Conservation (phyloP, 2,329 filamentous ascomycete species). For the Xylaria multiplex region DNA sequence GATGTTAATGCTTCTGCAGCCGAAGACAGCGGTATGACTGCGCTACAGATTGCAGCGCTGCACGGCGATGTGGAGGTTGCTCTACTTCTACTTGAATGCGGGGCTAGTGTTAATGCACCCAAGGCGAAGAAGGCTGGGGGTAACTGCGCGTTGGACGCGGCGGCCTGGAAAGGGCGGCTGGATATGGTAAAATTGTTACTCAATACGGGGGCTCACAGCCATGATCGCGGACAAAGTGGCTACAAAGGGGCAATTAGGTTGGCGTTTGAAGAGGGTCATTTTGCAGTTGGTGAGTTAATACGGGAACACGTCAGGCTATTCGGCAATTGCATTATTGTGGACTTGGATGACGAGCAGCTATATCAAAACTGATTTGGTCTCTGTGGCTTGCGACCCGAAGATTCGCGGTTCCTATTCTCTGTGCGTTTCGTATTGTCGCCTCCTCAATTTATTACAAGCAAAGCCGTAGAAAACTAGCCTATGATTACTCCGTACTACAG, state of each 20-base stretch:
- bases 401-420: too few species aligned
- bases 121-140: fast-evolving
- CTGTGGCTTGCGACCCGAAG: too few species aligned
- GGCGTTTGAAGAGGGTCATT: too few species aligned
- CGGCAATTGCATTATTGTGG: too few species aligned
- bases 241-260: slow-evolving; percentile 15
- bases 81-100: not conserved
- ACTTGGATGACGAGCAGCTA: too few species aligned
- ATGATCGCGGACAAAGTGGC: slow-evolving; percentile 8
- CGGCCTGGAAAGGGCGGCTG: not conserved
- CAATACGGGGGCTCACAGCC: slow-evolving; percentile 2
- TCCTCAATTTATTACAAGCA: too few species aligned
- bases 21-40: not conserved
- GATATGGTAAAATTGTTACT: slow-evolving; percentile 5
- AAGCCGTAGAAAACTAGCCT: too few species aligned
- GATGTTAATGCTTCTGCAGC: slow-evolving; percentile 9
- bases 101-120: slow-evolving; percentile 2
- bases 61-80: not conserved
- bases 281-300: too few species aligned
- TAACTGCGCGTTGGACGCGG: not conserved
- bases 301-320: too few species aligned
- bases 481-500: too few species aligned
- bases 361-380: too few species aligned
- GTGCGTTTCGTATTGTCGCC: too few species aligned
- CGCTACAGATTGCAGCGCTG: not conserved